Conservation (phyloP, 2,329 filamentous ascomycete genomes). For the Domatiomyces globalis region DNA sequence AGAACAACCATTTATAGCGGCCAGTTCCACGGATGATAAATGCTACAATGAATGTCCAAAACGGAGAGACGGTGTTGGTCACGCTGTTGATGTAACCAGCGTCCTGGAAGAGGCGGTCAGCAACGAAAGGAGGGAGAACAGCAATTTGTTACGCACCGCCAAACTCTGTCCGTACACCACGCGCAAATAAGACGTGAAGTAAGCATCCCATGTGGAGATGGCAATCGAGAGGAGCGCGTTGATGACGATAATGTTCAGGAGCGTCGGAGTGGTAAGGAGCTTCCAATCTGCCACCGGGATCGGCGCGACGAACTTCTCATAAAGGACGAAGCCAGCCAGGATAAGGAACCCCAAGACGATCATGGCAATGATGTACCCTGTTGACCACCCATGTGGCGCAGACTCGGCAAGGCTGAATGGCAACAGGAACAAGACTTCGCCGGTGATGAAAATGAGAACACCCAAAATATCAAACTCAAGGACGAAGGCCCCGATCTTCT, state of each 20-base stretch:
- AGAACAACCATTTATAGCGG: slow-evolving; percentile 39
- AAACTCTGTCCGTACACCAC: slow-evolving; percentile 3
- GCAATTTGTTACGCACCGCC: slow-evolving; percentile 10
- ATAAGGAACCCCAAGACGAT: slow-evolving; percentile 40
- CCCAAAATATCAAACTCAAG: slow-evolving; percentile 49
- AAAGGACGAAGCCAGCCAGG: slow-evolving; percentile 39
- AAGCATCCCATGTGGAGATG: slow-evolving; percentile 22
- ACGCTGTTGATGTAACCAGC: slow-evolving; percentile 34
- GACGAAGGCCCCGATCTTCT: slow-evolving; percentile 38
- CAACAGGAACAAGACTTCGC: slow-evolving; percentile 49
- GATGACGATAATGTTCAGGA: slow-evolving; percentile 12
- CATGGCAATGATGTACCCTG: slow-evolving; percentile 35
- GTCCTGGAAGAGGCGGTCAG: not conserved
- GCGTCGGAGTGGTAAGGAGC: slow-evolving; percentile 23
- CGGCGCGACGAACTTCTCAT: slow-evolving; percentile 38
- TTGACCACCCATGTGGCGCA: slow-evolving; percentile 27
- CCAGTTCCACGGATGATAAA: slow-evolving; percentile 35
- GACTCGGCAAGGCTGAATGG: slow-evolving; percentile 44
- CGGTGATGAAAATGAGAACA: slow-evolving; percentile 44
- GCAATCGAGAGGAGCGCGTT: slow-evolving; percentile 15
- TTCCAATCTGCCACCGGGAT: slow-evolving; percentile 41
- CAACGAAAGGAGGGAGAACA: slow-evolving; percentile 2
- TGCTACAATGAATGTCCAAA: slow-evolving; percentile 39
- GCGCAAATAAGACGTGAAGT: slow-evolving; percentile 16
- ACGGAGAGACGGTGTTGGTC: slow-evolving; percentile 36